Base-by-base conservation (phyloP, 306 rosid species). In the Trichosanthes cucumerina region DNA sequence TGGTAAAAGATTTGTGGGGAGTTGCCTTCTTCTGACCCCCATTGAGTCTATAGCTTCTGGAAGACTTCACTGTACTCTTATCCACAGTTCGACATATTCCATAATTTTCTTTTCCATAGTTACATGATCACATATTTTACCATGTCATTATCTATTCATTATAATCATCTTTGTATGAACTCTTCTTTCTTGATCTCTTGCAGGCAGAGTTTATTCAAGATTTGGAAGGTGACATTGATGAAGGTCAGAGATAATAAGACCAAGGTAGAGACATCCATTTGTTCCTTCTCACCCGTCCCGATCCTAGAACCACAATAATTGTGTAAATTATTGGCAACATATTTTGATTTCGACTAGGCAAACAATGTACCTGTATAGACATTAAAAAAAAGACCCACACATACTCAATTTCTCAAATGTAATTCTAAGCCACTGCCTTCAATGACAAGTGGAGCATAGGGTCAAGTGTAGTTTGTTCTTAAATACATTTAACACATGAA, bases 181-280 rank as follows among this genome's bases (percentile, higher is more conserved):
- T 28, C 74, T 10, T 6, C 16, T 14, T 60, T 59, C 28, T 15
- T 59, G 43, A 19, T 43, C 16, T 44, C 24, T 41, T 85, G 86
- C 93, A 92, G 98, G 89, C 84, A 83, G 82, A 92, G 90, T 86
- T 85, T 88, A 73, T 57, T 80, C 47, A 76, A 44, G 80, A 84
- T 52, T 1, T 88, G 96, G 98, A 90, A 83, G 85, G 66, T 92
- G 81, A 86, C 94, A 4, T 89, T 90, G 89, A 86, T 83, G 3
- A 89, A 78, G 85, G 49, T 84, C 54, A 85, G 83, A 75, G 85
- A 76, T 14, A 84, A 85, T 34, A 81, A 84, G 65, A 58, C 83
- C n/a, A 60, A 39, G 15, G 82, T 80, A 28, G 92, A 86, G 83
- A 82, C 80, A 26, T 79, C 26, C 72, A 13, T 84, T 76, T 82